phyloP scores from a whole-genome alignment of 2,329 filamentous ascomycete species.

The Zymoseptoria passerinii region DNA sequence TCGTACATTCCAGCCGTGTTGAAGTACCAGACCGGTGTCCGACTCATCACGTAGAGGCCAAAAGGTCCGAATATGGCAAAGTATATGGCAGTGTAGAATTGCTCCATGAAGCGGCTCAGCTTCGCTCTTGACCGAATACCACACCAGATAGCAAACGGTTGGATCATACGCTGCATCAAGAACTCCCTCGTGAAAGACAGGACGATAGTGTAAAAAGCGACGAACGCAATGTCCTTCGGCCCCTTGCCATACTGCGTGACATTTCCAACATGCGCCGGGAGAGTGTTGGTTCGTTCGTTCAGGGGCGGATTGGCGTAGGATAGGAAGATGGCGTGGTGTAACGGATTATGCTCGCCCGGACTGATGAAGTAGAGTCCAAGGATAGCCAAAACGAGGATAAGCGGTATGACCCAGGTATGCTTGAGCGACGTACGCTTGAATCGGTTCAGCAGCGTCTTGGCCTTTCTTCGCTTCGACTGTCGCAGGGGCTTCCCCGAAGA shows the following conservation, averaged over 20 bases:
- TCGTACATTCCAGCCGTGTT: conserved; percentile 88
- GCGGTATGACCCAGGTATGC: conserved; percentile 59
- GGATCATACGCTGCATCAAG: conserved; percentile 83
- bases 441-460: conserved; percentile 37
- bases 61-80: conserved; percentile 74
- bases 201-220: conserved; percentile 80
- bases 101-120: conserved; percentile 89
- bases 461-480: conserved; percentile 40
- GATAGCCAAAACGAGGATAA: conserved; percentile 57
- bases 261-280: conserved; percentile 39
- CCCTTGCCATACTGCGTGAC: conserved; percentile 75
- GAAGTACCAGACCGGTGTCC: conserved; percentile 93
- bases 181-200: conserved; percentile 92
- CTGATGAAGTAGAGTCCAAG: conserved; percentile 63
- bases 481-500: conserved; percentile 17
- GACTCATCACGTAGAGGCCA: conserved; percentile 83
- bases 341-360: conserved; percentile 67
- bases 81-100: conserved; percentile 89
- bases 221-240: conserved; percentile 75
- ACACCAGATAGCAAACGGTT: conserved; percentile 61
- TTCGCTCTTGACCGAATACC: conserved; percentile 67
- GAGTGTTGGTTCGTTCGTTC: conserved; percentile 26
- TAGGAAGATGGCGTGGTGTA: conserved; percentile 78
- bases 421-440: conserved; percentile 40
- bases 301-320: conserved; percentile 60